Base-by-base conservation (phyloP, 2,329 filamentous ascomycete genomes). In the Gnomoniopsis smithogilvyi region DNA sequence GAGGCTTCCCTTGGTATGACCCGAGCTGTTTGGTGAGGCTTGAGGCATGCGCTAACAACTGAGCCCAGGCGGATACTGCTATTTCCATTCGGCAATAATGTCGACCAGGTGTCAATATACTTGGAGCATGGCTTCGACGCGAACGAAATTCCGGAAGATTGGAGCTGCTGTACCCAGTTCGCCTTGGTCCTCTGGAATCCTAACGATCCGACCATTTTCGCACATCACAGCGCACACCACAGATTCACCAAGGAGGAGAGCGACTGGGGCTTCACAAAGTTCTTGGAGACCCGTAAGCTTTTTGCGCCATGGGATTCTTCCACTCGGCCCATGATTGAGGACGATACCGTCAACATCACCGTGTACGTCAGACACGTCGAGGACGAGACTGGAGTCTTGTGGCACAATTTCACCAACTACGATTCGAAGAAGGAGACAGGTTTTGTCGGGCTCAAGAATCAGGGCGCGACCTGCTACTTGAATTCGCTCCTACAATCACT, bases 401-500 rank as follows among this genome's bases (percentile, higher is more conserved):
- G 91, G 91, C 91, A 96, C 76, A 95, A 91, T 74, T 94, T 96
- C 73, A 81, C 86, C 71, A 93, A 94, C 76, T 99, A 99, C 72
- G 93, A 99, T 72, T 98, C 95, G n/a, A 99, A 98, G 78, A 96
- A 95, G 72, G 93, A 97, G 76, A 99, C 95, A 0, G 95, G 95
- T 59, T 98, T 93, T 78, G 95, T 99, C 46, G 95, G 95, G 2
- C 79, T 99, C 56, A 95, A 95, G 74, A 99, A 99, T 69, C 95
- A 98, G 74, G 95, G 95, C 64, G 95, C 95, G 52, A 95, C 91
- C 1, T 95, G 91, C 74, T 95, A 95, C 71, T 79, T 95, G 51
- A 95, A 95, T 73, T 94, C 91, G 8, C 82, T 95, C 7, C 78
- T 95, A 50, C 91, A 95, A 70, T 94, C 91, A 1, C 76, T 95